Conservation (phyloP, 179 eudicot genomes). For the Pouteria campechiana region DNA sequence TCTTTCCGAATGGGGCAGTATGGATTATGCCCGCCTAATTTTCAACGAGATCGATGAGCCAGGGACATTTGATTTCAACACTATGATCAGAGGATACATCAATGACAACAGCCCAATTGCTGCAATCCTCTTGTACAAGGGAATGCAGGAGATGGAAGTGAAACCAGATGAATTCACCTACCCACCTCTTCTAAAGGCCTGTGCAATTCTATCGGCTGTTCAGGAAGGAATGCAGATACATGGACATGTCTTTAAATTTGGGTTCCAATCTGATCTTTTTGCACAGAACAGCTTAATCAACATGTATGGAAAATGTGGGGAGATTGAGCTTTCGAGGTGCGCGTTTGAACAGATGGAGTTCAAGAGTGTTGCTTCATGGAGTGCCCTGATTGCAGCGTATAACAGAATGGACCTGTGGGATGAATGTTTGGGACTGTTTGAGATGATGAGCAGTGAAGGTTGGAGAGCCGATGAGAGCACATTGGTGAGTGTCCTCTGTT, state of each 20-base stretch:
- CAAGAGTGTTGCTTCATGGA: constrained; percentile 64
- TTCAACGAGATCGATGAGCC: constrained; percentile 44
- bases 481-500: constrained; percentile 50
- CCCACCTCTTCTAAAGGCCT: constrained; percentile 55
- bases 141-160: constrained; percentile 40
- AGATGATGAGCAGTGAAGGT: constrained; percentile 24
- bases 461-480: constrained; percentile 64
- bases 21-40: constrained; percentile 59
- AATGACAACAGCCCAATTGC: constrained; percentile 23
- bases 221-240: constrained; percentile 52
- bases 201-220: constrained; percentile 29
- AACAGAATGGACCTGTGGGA: constrained; percentile 42
- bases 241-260: constrained; percentile 54
- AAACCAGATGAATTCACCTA: constrained; percentile 54
- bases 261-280: constrained; percentile 43
- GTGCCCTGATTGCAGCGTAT: constrained; percentile 63
- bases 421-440: constrained; percentile 41
- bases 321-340: constrained; percentile 22
- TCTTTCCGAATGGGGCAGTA: constrained; percentile 52
- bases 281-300: constrained; percentile 75
- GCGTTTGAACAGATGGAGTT: constrained; percentile 44
- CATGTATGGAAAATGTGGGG: constrained; percentile 70
- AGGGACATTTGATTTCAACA: constrained; percentile 47
- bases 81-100: constrained; percentile 52
- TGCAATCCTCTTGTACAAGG: constrained; percentile 28